These are phyloP conservation scores for Silene latifolia DNA, from an alignment of 148 eudicot genomes.

Conservation along the genomic window DNA sequence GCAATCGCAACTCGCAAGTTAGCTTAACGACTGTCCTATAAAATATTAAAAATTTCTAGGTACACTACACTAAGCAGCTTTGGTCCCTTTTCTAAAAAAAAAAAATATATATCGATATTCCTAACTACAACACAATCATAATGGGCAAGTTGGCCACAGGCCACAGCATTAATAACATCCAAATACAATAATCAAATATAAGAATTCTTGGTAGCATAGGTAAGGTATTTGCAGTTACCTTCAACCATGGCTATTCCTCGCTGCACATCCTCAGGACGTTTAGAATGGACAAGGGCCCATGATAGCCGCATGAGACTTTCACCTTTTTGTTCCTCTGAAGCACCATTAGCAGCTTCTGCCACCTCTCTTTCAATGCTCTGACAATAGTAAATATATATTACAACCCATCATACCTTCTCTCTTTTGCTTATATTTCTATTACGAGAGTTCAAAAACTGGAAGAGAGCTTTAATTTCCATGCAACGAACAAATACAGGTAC, in stretches of 20 bases:
- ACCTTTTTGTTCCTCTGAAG: slow-evolving; percentile 47
- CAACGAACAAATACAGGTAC: neutral
- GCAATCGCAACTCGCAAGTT: no score
- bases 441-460: neutral
- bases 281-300: slow-evolving; percentile 87
- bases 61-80: no score
- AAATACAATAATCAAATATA: neutral
- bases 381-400: neutral
- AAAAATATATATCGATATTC: no score
- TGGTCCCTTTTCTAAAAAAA: no score
- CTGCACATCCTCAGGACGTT: slow-evolving; percentile 68
- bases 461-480: neutral
- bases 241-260: slow-evolving; percentile 95
- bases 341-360: slow-evolving; percentile 51
- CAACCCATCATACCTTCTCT: neutral
- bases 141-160: no score
- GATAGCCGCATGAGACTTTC: slow-evolving; percentile 75
- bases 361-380: slow-evolving; percentile 80
- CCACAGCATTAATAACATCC: neutral
- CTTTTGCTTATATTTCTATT: neutral
- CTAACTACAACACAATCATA: no score
- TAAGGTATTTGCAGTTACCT: slow-evolving; percentile 36
- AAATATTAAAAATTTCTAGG: no score
- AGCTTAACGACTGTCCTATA: no score
- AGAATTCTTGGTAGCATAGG: neutral